Conservation (phyloP, 768 basidiomycete species). For the Psilocybe tampanensis region DNA sequence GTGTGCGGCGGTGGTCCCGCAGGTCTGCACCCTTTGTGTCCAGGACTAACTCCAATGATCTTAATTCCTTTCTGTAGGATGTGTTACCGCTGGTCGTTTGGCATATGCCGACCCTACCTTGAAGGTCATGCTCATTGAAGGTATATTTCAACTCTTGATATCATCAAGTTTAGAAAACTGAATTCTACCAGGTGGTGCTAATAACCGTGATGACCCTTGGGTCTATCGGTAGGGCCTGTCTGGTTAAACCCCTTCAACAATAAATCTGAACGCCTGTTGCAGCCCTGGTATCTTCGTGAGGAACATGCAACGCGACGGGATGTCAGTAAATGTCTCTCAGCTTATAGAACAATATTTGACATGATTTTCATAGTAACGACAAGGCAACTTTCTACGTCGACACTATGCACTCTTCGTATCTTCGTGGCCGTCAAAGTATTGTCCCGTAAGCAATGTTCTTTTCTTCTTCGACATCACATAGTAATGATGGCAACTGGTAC, state of each 20-base stretch:
- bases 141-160: conserved; percentile 27
- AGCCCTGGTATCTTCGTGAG: conserved; percentile 69
- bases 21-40: conserved; percentile 30
- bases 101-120: conserved; percentile 73
- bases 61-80: conserved; percentile 37
- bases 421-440: conserved; percentile 66
- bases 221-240: conserved; percentile 52
- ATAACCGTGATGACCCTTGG: conserved; percentile 77
- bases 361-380: conserved; percentile 52
- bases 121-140: conserved; percentile 79
- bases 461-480: not conserved
- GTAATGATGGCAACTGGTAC: not conserved
- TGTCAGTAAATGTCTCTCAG: conserved; percentile 40
- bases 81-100: conserved; percentile 68
- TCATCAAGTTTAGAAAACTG: not conserved
- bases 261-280: not conserved
- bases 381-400: conserved; percentile 76
- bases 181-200: conserved; percentile 53
- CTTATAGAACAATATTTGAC: not conserved
- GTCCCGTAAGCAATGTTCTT: conserved; percentile 54
- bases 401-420: conserved; percentile 53
- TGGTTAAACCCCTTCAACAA: not conserved
- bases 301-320: conserved; percentile 72
- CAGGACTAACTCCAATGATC: not conserved
- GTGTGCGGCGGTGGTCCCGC: conserved; percentile 72